Evolutionary conservation across 306 rosid genomes (phyloP).

Genomic region (Vicia sativa): DNA sequence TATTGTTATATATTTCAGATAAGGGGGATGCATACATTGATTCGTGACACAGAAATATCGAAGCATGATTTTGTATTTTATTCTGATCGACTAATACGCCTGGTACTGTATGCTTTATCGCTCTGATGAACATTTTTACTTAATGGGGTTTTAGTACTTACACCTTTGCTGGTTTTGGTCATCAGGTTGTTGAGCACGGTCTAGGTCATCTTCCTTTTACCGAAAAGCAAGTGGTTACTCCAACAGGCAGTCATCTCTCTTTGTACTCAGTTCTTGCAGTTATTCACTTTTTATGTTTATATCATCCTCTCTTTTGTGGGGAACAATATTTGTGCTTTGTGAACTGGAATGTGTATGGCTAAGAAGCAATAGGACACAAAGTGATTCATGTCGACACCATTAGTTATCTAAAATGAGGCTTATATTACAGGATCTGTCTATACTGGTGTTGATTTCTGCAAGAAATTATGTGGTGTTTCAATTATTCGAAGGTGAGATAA

Average conservation of each 20-base stretch:
- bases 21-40: conserved; percentile 97
- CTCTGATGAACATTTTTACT: conserved; percentile 28
- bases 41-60: conserved; percentile 86
- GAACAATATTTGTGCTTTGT: conserved; percentile 29
- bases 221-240: conserved; percentile 93
- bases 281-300: conserved; percentile 32
- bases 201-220: conserved; percentile 97
- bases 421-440: conserved; percentile 74
- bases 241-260: conserved; percentile 65
- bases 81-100: conserved; percentile 92
- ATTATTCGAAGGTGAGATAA: conserved; percentile 95
- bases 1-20: conserved; percentile 64
- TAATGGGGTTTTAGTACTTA: conserved; percentile 31
- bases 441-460: conserved; percentile 98
- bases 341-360: conserved; percentile 7
- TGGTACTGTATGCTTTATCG: conserved; percentile 54
- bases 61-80: conserved; percentile 95
- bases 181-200: conserved; percentile 98
- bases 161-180: conserved; percentile 24
- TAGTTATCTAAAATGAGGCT: conserved; percentile 27
- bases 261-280: background rate
- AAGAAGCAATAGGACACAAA: conserved; percentile 20
- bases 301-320: conserved; percentile 7
- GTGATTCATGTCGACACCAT: conserved; percentile 3
- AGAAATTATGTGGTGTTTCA: conserved; percentile 94